Base-by-base conservation (phyloP, 2,329 filamentous ascomycete genomes). In the Botrytis fabae region DNA sequence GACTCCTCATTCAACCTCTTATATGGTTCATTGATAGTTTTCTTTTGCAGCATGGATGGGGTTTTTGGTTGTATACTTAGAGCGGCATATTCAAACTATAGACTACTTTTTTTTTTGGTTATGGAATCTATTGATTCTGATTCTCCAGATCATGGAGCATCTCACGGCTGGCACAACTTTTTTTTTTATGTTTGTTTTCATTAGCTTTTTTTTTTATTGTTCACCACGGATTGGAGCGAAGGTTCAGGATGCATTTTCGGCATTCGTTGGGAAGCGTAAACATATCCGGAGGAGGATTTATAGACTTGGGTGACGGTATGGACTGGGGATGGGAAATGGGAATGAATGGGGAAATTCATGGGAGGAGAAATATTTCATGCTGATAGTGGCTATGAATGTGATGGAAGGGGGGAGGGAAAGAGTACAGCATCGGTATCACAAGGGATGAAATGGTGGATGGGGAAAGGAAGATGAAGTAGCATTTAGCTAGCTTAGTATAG, bases 41-140 rank as follows among this genome's bases (percentile, higher is more conserved):
- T 38, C 59, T 28, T 28, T 46, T 59, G 70, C 70, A 35, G 70
- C 61, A 51, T 71, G 60, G 70, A 32, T 4, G 60, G 69, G 69
- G 35, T 16, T 46, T 71, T 71, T 71, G 70, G 40, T 57, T 71
- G 70, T 71, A 66, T 60, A 66, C 32, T 54, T 71, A 60, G 22
- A 71, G 70, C 70, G 70, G 61, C 61, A 65, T 66, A 28, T 32
- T 66, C 70, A 46, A 60, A 71, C 70, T 59, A 71, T 71, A 71
- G 70, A 71, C 70, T 71, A 71, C 46, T 59, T 59, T 62, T 66
- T 59, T 59, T 59, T 71, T 63, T 42, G 25, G 32, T 51, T 28
- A 61, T 62, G 9, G 35, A 18, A 46, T 70, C 57, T 7, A 61
- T 40, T 42, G 68, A 62, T 70, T 66, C 64, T 54, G 68, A 62